Conservation (phyloP, 768 basidiomycete species). For the Nidularia pulvinata region DNA sequence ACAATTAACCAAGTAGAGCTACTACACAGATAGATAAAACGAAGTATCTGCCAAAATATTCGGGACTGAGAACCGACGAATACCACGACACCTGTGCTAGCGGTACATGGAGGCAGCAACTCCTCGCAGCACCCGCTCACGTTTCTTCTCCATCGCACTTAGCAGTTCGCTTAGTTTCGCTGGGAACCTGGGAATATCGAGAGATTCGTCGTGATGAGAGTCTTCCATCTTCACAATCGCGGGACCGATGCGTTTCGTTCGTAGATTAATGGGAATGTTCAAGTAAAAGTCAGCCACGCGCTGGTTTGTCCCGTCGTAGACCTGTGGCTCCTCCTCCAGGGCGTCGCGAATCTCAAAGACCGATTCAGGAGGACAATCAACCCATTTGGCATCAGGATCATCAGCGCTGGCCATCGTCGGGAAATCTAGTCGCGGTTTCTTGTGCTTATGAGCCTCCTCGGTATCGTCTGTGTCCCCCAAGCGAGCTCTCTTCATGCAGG, state of each 20-base stretch:
- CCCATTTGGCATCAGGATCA: background rate
- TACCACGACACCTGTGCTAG: background rate
- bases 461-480: background rate
- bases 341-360: background rate
- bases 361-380: background rate
- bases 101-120: background rate
- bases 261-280: background rate
- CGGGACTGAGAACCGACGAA: too few relatives aligned
- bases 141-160: background rate
- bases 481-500: background rate
- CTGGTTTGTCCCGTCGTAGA: background rate
- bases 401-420: background rate
- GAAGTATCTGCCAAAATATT: too few relatives aligned
- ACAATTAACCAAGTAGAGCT: too few relatives aligned
- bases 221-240: background rate
- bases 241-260: background rate
- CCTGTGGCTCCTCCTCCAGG: background rate
- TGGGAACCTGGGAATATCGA: background rate
- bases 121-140: background rate
- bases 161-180: background rate
- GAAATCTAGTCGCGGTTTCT: background rate
- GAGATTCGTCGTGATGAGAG: background rate
- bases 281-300: background rate
- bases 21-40: too few relatives aligned
- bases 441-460: background rate